Percentiles rank a stretch among this genome's conserved stretches.
Evolutionary conservation across 768 basidiomycete genomes (phyloP).

Genomic region (Leucocoprinus birnbaumii): DNA sequence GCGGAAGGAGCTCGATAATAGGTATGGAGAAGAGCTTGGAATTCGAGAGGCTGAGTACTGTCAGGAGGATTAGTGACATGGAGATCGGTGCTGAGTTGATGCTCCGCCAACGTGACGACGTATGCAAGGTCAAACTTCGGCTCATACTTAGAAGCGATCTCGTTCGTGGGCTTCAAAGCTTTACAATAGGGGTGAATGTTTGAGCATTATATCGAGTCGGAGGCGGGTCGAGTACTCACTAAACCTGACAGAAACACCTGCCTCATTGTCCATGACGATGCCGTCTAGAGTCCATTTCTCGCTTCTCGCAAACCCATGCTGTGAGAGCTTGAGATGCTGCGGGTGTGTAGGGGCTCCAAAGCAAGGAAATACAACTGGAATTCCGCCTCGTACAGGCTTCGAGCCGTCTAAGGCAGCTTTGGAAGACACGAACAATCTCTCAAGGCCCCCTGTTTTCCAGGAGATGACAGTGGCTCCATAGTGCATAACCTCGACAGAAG

Average conservation of each 20-base stretch:
- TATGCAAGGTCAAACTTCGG: slow-evolving; percentile 73
- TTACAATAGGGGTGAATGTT: not conserved
- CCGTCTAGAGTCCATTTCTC: slow-evolving; percentile 68
- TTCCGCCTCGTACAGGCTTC: slow-evolving; percentile 64
- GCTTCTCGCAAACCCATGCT: slow-evolving; percentile 92
- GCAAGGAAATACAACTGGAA: slow-evolving; percentile 75
- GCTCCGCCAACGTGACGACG: slow-evolving; percentile 73
- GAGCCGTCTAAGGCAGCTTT: slow-evolving; percentile 79
- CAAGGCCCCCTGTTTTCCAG: slow-evolving; percentile 60
- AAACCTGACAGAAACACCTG: slow-evolving; percentile 73
- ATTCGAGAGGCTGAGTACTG: slow-evolving; percentile 56
- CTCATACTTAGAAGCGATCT: slow-evolving; percentile 56
- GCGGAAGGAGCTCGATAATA: slow-evolving; percentile 73
- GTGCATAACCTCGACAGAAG: slow-evolving; percentile 59
- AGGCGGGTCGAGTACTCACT: slow-evolving; percentile 42
- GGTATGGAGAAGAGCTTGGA: slow-evolving; percentile 92
- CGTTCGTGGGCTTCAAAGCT: slow-evolving; percentile 65
- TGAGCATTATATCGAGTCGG: not conserved
- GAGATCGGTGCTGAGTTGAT: slow-evolving; percentile 75
- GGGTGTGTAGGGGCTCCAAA: slow-evolving; percentile 83
- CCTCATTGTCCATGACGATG: slow-evolving; percentile 62
- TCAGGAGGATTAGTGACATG: slow-evolving; percentile 72
- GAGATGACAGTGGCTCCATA: slow-evolving; percentile 89
- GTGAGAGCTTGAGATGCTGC: slow-evolving; percentile 66
- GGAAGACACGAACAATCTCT: slow-evolving; percentile 73